Conservation (phyloP, 345 rosid species). For the Turnera subulata region DNA sequence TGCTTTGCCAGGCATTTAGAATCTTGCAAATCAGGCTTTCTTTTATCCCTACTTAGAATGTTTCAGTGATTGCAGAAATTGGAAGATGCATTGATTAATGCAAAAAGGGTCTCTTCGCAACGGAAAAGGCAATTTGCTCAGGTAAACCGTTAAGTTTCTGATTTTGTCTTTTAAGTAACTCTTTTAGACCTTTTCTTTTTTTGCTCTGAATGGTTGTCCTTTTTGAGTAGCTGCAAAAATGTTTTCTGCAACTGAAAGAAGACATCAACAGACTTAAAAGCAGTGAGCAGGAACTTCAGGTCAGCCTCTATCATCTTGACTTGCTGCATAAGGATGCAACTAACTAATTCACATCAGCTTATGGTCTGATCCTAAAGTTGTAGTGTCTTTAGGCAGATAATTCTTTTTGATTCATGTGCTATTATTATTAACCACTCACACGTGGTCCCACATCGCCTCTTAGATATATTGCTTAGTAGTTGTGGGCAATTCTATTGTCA, state of each 20-base stretch:
- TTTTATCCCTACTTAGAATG: conserved; percentile 19
- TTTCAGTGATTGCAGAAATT: conserved; percentile 49
- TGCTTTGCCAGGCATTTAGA: not conserved
- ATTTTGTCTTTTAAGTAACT: conserved; percentile 6
- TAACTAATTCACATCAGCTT: too few species aligned
- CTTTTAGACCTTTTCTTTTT: conserved; percentile 11
- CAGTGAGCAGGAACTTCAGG: conserved; percentile 77
- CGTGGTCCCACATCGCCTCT: too few species aligned
- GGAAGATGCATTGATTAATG: conserved; percentile 60
- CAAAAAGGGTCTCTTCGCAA: conserved; percentile 61
- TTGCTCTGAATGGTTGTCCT: conserved; percentile 12
- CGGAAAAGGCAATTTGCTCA: conserved; percentile 54
- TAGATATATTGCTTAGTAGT: too few species aligned
- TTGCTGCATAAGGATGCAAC: not conserved
- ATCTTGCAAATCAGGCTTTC: conserved; percentile 8
- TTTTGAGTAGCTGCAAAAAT: conserved; percentile 53
- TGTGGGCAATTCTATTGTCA: too few species aligned
- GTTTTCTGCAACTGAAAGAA: conserved; percentile 63
- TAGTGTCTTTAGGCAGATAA: too few species aligned
- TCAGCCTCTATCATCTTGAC: conserved; percentile 21
- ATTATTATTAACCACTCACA: too few species aligned
- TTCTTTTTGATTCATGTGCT: too few species aligned
- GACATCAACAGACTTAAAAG: conserved; percentile 53
- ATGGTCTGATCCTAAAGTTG: too few species aligned
- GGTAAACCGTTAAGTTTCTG: conserved; percentile 32